These are phyloP conservation scores for Coemansia sp. DNA, from an alignment of 192 early-diverging fungal genomes.

Conservation along the genomic window DNA sequence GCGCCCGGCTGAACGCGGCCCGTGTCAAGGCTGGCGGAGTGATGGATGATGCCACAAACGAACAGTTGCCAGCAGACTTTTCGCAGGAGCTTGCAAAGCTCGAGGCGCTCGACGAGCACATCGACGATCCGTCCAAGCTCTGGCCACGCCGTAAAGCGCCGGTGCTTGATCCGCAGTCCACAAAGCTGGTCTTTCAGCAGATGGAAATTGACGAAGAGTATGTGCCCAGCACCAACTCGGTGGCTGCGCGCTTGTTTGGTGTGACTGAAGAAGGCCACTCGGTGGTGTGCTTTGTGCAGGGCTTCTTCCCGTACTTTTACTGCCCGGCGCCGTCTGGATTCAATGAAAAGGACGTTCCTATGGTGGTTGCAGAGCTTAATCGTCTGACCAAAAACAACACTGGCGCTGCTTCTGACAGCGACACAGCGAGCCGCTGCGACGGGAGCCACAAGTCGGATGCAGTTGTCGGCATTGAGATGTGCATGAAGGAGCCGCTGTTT, in stretches of 20 bases:
- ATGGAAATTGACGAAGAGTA: slow-evolving; percentile 90
- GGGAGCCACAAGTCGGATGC: slow-evolving; percentile 6
- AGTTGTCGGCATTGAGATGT: slow-evolving; percentile 58
- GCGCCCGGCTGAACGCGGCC: slow-evolving; percentile 33
- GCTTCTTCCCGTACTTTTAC: slow-evolving; percentile 94
- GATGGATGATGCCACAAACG: slow-evolving; percentile 20
- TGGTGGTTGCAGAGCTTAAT: slow-evolving; percentile 40
- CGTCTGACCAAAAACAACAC: slow-evolving; percentile 33
- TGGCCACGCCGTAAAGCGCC: slow-evolving; percentile 35
- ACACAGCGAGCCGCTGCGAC: slow-evolving; percentile 4
- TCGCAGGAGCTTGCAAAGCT: slow-evolving; percentile 50
- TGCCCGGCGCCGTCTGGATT: slow-evolving; percentile 85
- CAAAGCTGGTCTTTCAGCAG: slow-evolving; percentile 84
- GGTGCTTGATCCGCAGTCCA: slow-evolving; percentile 19
- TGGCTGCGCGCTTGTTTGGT: slow-evolving; percentile 80
- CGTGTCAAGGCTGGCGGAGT: slow-evolving; percentile 22
- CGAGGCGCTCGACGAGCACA: slow-evolving; percentile 22
- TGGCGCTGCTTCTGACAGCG: slow-evolving; percentile 20
- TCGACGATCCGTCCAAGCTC: slow-evolving; percentile 18
- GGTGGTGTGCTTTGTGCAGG: slow-evolving; percentile 86
- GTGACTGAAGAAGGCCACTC: slow-evolving; percentile 88
- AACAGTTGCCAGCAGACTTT: slow-evolving; percentile 42
- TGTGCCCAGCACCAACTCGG: slow-evolving; percentile 47
- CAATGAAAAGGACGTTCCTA: slow-evolving; percentile 56
- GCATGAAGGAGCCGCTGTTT: slow-evolving; percentile 77